Percentiles rank a stretch among this genome's conserved stretches.
phyloP scores from a whole-genome alignment of 1,284 basidiomycete genomes.

The Cystobasidiaceae sp. region DNA sequence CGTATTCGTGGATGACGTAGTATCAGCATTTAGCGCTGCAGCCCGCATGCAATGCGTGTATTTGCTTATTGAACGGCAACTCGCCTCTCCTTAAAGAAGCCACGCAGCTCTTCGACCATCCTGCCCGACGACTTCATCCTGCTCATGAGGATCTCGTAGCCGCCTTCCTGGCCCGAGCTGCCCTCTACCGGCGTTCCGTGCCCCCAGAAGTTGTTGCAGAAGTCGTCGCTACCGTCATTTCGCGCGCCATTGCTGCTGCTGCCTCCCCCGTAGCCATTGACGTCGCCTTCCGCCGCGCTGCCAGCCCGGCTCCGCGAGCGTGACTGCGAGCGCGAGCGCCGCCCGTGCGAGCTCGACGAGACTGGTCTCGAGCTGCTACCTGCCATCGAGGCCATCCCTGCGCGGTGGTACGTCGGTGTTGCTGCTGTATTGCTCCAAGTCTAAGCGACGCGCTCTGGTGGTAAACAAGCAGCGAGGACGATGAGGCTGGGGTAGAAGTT shows the following conservation, averaged over 20 bases:
- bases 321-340: constrained; percentile 25
- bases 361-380: constrained; percentile 10
- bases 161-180: constrained; percentile 56
- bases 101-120: constrained; percentile 80
- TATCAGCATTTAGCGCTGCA: constrained; percentile 19
- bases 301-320: constrained; percentile 20
- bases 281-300: background rate
- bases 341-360: constrained; percentile 16
- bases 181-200: constrained; percentile 47
- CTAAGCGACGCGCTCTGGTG: too few species aligned
- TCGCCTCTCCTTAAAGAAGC: constrained; percentile 84
- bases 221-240: constrained; percentile 45
- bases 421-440: too few species aligned
- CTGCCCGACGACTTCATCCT: constrained; percentile 77
- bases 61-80: constrained; percentile 34
- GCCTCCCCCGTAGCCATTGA: constrained; percentile 9
- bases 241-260: background rate
- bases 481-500: too few species aligned
- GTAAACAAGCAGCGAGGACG: too few species aligned
- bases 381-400: background rate
- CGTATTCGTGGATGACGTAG: background rate
- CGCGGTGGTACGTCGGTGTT: too few species aligned
- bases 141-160: constrained; percentile 83
- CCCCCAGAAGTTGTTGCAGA: constrained; percentile 97
- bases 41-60: background rate